Percentiles rank a stretch among this genome's conserved stretches.
These are phyloP conservation scores for Aspergillus wentii DNA, from an alignment of 495 filamentous ascomycete genomes.

Conservation along the genomic window DNA sequence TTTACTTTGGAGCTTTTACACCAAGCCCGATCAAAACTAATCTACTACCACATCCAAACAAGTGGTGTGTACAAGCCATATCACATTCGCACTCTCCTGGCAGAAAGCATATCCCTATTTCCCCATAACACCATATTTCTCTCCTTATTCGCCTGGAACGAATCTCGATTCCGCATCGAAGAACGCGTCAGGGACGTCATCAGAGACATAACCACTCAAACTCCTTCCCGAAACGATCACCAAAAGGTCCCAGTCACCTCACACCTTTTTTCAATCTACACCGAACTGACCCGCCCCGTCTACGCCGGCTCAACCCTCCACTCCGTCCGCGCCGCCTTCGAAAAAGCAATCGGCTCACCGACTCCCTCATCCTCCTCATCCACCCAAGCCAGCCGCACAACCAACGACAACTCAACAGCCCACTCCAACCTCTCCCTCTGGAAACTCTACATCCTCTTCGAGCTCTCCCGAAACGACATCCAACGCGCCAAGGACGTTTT, in stretches of 20 bases:
- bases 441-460: conserved; percentile 62
- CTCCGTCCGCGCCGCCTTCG: conserved; percentile 63
- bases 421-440: conserved; percentile 52
- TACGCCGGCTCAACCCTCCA: conserved; percentile 49
- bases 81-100: conserved; percentile 54
- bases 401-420: conserved; percentile 31
- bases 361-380: not conserved
- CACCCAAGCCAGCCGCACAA: conserved; percentile 16
- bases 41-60: conserved; percentile 60
- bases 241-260: conserved; percentile 36
- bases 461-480: conserved; percentile 29
- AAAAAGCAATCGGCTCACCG: conserved; percentile 53
- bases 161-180: conserved; percentile 61
- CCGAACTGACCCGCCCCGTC: conserved; percentile 50
- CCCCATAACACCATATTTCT: conserved; percentile 78
- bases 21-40: conserved; percentile 61
- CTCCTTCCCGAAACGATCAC: conserved; percentile 8
- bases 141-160: conserved; percentile 64
- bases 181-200: conserved; percentile 65
- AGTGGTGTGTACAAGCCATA: conserved; percentile 57
- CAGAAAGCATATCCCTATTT: conserved; percentile 54
- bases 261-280: conserved; percentile 61
- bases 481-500: conserved; percentile 43
- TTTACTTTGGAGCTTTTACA: conserved; percentile 51
- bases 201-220: conserved; percentile 35